Conservation (phyloP, 805 yeast species). For the Lachancea dasiensis region DNA sequence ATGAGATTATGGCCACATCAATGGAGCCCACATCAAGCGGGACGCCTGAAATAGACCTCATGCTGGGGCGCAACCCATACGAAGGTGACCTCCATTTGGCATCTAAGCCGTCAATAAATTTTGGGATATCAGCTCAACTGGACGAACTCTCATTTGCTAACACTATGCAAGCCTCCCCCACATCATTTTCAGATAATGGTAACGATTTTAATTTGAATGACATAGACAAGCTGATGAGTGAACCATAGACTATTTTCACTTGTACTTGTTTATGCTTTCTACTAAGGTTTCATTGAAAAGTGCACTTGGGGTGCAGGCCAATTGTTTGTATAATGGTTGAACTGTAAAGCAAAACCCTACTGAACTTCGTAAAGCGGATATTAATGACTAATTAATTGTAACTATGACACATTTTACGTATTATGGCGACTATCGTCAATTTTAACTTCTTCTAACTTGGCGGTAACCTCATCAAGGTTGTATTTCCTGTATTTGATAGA, state of each 20-base stretch:
- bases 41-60: constrained; percentile 11
- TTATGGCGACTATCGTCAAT: constrained; percentile 1
- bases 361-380: constrained; percentile 2
- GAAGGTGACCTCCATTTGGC: constrained; percentile 6
- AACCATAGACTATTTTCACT: constrained; percentile 6
- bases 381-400: constrained; percentile 7
- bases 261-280: too few relatives aligned
- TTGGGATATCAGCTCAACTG: too few relatives aligned
- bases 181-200: constrained; percentile 21
- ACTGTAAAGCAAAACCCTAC: constrained; percentile 1
- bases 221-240: constrained; percentile 28
- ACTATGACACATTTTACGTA: neutral
- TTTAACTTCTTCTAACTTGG: constrained; percentile 12
- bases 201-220: constrained; percentile 27
- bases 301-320: neutral
- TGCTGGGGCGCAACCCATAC: constrained; percentile 7
- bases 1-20: too few relatives aligned
- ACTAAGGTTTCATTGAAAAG: neutral
- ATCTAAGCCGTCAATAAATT: constrained; percentile 3
- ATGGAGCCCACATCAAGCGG: constrained; percentile 9
- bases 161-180: constrained; percentile 8
- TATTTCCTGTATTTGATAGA: constrained; percentile 15
- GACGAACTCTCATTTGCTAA: constrained; percentile 2
- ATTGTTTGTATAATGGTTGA: neutral
- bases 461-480: constrained; percentile 16